These are phyloP conservation scores for Aspergillus sparsus DNA, from an alignment of 495 filamentous ascomycete genomes.

Conservation along the genomic window DNA sequence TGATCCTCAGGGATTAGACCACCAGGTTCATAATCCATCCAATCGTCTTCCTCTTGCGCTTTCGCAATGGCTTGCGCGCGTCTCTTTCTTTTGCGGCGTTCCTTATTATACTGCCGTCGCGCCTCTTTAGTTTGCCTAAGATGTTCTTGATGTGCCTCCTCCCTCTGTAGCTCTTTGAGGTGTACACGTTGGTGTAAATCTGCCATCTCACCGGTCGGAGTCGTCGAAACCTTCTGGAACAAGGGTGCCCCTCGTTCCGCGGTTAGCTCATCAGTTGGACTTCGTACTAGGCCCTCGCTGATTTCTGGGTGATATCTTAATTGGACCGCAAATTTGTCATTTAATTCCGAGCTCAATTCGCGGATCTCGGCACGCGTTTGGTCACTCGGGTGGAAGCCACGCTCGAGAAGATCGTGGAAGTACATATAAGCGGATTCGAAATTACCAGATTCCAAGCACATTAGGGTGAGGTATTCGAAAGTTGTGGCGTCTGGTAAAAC, in stretches of 20 bases:
- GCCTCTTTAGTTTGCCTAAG: constrained; percentile 8
- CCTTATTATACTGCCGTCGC: constrained; percentile 22
- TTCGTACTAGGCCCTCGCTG: constrained; percentile 17
- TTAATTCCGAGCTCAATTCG: constrained; percentile 29
- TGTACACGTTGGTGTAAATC: background rate
- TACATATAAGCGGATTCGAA: constrained; percentile 45
- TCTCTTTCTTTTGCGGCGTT: constrained; percentile 27
- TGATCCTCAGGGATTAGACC: constrained; percentile 19
- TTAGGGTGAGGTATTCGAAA: constrained; percentile 68
- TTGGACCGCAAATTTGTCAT: constrained; percentile 34
- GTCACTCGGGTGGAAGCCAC: constrained; percentile 26
- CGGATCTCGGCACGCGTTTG: constrained; percentile 33
- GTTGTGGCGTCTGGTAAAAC: constrained; percentile 61
- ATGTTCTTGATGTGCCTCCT: background rate
- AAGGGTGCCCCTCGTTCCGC: background rate
- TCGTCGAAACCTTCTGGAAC: constrained; percentile 7
- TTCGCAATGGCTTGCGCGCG: constrained; percentile 23
- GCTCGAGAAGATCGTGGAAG: constrained; percentile 38
- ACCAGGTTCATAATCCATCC: constrained; percentile 27
- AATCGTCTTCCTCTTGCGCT: constrained; percentile 27
- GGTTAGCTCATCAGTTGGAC: constrained; percentile 15
- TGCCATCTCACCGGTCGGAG: constrained; percentile 5
- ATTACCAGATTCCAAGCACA: constrained; percentile 55
- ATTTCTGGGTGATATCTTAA: constrained; percentile 35
- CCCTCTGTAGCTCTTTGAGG: background rate